phyloP scores from a whole-genome alignment of 106 monocot genomes.

The Xerophyta viscosa region DNA sequence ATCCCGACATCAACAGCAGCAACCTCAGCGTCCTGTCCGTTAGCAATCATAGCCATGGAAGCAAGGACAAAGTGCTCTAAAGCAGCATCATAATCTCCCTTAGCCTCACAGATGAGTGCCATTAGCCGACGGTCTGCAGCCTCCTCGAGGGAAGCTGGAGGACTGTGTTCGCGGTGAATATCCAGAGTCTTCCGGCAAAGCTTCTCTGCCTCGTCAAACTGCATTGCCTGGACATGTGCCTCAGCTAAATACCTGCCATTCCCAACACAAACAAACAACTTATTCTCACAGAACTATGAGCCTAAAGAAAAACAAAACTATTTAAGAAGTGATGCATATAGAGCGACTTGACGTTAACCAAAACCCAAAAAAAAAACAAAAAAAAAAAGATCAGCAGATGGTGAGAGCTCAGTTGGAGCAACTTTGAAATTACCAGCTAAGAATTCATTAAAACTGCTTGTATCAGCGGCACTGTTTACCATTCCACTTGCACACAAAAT shows the following conservation, averaged over 20 bases:
- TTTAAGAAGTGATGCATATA: too few species aligned
- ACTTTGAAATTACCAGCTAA: too few species aligned
- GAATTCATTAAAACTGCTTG: too few species aligned
- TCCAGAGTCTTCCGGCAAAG: constrained; percentile 34
- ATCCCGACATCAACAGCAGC: constrained; percentile 31
- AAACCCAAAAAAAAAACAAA: too few species aligned
- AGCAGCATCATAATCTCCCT: constrained; percentile 29
- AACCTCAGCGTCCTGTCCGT: constrained; percentile 29
- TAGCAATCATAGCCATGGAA: constrained; percentile 38
- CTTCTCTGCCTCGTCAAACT: constrained; percentile 39
- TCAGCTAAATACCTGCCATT: constrained; percentile 34
- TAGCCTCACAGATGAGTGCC: constrained; percentile 42
- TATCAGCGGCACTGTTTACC: too few species aligned
- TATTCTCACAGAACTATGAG: not conserved
- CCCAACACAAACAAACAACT: not conserved
- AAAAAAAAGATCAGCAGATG: too few species aligned
- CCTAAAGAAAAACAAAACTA: not conserved
- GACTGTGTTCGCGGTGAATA: constrained; percentile 31
- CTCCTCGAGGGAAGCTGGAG: constrained; percentile 26
- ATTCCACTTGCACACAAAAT: too few species aligned
- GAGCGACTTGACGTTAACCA: too few species aligned
- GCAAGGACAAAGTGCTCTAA: constrained; percentile 41
- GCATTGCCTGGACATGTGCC: constrained; percentile 40
- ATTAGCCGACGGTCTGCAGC: constrained; percentile 34
- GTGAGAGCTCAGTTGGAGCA: too few species aligned